Evolutionary conservation across 2,329 filamentous ascomycete genomes (phyloP), one percentile per base, ranked within the genome.

Genomic region (Calonectria montana): DNA sequence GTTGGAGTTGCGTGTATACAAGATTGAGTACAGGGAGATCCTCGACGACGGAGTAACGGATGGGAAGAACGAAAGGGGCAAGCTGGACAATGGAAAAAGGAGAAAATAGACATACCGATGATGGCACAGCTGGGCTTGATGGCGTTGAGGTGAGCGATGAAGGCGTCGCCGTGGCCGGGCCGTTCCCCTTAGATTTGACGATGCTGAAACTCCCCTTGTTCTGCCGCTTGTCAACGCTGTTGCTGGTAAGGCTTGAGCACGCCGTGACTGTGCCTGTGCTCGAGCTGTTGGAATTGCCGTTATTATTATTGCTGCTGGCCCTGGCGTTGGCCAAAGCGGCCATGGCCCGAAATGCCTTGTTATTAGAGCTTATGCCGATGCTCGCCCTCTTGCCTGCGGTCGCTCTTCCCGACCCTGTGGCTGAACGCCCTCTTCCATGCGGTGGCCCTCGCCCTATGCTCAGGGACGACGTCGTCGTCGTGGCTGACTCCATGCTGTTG

Each of bases 311-410:
- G 45, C 10, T 50, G 45, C 8, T 50, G 35, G 63, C 47, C 29
- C 62, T 67, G 64, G 37, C 64, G 64, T 29, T 66, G 64, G 50
- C 16, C 50, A 66, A 57, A 18, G 64, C 39, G 47, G 64, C 50
- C 64, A 66, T 66, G 50, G 64, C 64, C 27, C 50, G 39, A 35
- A 66, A 57, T 57, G 64, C 47, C n/a, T 57, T 65, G n/a, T 65
- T 66, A 45, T 66, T 66, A 35, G 64, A 66, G 50, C 64, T 66
- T 37, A 66, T 57, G 64, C 64, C 39, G 39, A 59, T 43, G 39
- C 64, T 66, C 25, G 50, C 41, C 39, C 50, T 57, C 37, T 66
- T 66, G 35, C 62, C 62, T 37, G 43, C 31, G 29, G 29, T 50
- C 62, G 43, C 62, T 45, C 39, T 45, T 37, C 31, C 43, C 27